phyloP scores from a whole-genome alignment of 352 stramenopile genomes.

The Globisporangium echinulatum region DNA sequence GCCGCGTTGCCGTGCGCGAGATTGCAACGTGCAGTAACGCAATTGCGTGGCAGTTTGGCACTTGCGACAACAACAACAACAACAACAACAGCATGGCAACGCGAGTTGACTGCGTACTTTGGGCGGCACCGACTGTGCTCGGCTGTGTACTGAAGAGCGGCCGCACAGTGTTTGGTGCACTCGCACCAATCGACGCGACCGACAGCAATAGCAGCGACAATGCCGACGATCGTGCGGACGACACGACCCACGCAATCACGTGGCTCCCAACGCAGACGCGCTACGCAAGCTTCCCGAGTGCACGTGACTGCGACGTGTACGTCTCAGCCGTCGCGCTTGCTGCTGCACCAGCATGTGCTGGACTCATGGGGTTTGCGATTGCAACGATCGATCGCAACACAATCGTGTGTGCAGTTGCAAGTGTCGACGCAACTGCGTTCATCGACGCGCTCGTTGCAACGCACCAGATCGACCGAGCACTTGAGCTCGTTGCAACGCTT shows the following conservation, averaged over 20 bases:
- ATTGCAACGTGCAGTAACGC: slow-evolving; percentile 59
- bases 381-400: slow-evolving; percentile 10
- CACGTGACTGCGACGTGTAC: neutral
- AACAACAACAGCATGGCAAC: too few species aligned
- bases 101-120: too few species aligned
- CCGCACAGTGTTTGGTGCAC: slow-evolving; percentile 7
- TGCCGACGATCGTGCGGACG: neutral
- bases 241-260: neutral
- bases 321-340: slow-evolving; percentile 1
- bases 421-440: slow-evolving; percentile 19
- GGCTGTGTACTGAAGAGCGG: slow-evolving; percentile 6
- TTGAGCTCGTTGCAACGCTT: slow-evolving; percentile 20
- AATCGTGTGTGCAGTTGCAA: slow-evolving; percentile 16
- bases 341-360: neutral
- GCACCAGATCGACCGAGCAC: slow-evolving; percentile 31
- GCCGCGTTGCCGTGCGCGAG: slow-evolving; percentile 43
- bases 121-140: slow-evolving; percentile 1
- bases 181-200: neutral
- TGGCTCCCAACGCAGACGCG: slow-evolving; percentile 5
- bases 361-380: slow-evolving; percentile 9
- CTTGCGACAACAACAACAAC: too few species aligned
- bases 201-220: too few species aligned
- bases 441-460: slow-evolving; percentile 30
- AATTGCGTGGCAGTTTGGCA: slow-evolving; percentile 35
- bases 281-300: neutral